Evolutionary conservation across 352 stramenopile species (phyloP), one percentile per base, ranked within the genome.

Genomic region (Pythium brachiatum): DNA sequence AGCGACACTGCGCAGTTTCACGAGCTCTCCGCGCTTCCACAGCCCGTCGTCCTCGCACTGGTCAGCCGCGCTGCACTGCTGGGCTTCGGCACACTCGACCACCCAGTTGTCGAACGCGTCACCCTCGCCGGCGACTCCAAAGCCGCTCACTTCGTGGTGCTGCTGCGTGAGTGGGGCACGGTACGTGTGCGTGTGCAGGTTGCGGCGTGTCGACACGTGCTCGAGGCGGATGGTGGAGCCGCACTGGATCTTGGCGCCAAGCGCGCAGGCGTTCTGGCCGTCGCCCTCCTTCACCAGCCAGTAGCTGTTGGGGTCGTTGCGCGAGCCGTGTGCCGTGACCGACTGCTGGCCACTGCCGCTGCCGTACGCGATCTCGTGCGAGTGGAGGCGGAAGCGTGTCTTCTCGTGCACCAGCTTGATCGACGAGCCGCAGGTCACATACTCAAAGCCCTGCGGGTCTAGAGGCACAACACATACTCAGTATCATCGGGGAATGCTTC

Each of bases 231-330:
- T 76, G 12, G 69, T 82, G 3, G 77, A 60, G 20, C 81, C 86
- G 52, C 86, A 94, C 25, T 72, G 58, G 32, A 94, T 76, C 51
- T 84, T 84, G 39, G 72, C 66, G 15, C 86, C 73, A 26, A 82
- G 66, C 9, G 26, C 59, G 55, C 82, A 94, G 20, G 72, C 76
- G 2, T 61, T 29, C 23, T 69, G 72, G 7, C 66, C 61, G 55
- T 94, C 81, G 36, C 66, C 84, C 55, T 94, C 84, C 61, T 94
- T 94, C 41, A 94, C 79, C 57, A 94, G 73, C 86, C 86, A 94
- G 61, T 92, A 91, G 68, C 86, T 92, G 72, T 92, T 94, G 57
- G 83, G 79, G 54, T 94, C 86, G 48, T 92, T 90, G 36, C 82
- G 76, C 31, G 83, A 70, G 34, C 71, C 64, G 65, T 90, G 75